Evolutionary conservation across 192 early-diverging fungal species (phyloP).

Genomic region (Entomortierella lignicola): DNA sequence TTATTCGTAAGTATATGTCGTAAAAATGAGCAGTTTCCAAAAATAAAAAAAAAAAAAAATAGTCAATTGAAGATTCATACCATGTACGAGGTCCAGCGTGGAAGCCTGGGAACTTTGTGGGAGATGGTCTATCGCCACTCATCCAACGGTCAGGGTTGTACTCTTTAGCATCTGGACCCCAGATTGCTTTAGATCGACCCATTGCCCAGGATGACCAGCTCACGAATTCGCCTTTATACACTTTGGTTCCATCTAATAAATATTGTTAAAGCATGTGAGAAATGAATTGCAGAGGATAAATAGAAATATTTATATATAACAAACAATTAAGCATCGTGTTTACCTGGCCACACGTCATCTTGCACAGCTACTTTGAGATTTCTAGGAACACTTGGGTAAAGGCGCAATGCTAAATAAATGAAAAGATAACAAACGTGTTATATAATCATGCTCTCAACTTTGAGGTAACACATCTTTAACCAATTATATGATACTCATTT

Average conservation of each 20-base stretch:
- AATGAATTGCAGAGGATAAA: too few species aligned
- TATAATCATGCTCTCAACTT: too few species aligned
- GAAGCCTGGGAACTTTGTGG: slow-evolving; percentile 66
- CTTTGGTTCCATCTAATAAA: slow-evolving; percentile 57
- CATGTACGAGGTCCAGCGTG: slow-evolving; percentile 64
- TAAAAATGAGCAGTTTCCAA: too few species aligned
- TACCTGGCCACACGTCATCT: slow-evolving; percentile 62
- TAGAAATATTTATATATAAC: too few species aligned
- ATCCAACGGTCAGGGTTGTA: slow-evolving; percentile 61
- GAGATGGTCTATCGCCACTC: slow-evolving; percentile 32
- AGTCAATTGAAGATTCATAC: not conserved
- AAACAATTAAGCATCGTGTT: too few species aligned
- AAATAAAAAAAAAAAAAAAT: not conserved
- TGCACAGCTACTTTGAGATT: slow-evolving; percentile 60
- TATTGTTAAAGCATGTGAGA: too few species aligned
- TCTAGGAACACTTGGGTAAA: slow-evolving; percentile 59
- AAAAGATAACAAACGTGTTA: not conserved
- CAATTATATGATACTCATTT: not conserved
- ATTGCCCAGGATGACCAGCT: slow-evolving; percentile 55
- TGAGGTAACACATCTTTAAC: too few species aligned
- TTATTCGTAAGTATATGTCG: too few species aligned
- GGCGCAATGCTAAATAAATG: slow-evolving; percentile 50
- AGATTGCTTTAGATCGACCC: slow-evolving; percentile 54
- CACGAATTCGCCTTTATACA: slow-evolving; percentile 60
- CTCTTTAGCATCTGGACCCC: slow-evolving; percentile 59